phyloP scores from a whole-genome alignment of 768 basidiomycete genomes.

The Lactifluus hygrophoroides region DNA sequence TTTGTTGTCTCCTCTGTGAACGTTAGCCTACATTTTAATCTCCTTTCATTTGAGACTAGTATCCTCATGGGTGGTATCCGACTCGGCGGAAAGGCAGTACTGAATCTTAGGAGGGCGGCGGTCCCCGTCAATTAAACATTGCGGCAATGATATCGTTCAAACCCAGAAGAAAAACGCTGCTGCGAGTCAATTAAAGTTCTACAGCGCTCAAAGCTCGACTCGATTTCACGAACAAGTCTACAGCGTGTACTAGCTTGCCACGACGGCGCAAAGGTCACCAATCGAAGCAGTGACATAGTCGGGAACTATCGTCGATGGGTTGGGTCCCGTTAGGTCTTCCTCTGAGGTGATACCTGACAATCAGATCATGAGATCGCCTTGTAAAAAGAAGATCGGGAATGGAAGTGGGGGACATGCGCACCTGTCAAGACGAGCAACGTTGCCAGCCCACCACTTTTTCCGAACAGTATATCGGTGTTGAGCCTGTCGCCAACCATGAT shows the following conservation, averaged over 20 bases:
- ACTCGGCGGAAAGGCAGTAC: neutral
- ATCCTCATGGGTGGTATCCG: neutral
- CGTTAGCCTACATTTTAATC: neutral
- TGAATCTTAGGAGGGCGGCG: neutral
- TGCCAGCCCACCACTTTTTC: slow-evolving; percentile 72
- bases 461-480: slow-evolving; percentile 93
- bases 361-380: neutral
- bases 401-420: slow-evolving; percentile 26
- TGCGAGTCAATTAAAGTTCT: slow-evolving; percentile 7
- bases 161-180: neutral
- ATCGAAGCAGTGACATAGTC: slow-evolving; percentile 75
- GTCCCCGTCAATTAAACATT: neutral
- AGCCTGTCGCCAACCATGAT: slow-evolving; percentile 96
- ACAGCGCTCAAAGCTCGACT: neutral
- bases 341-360: slow-evolving; percentile 65
- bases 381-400: neutral
- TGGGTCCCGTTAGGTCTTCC: slow-evolving; percentile 62
- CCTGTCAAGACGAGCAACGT: slow-evolving; percentile 93
- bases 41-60: neutral
- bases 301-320: slow-evolving; percentile 65
- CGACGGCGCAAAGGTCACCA: slow-evolving; percentile 54
- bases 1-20: neutral
- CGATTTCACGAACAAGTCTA: neutral
- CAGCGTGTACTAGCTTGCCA: neutral
- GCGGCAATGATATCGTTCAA: neutral